These are phyloP conservation scores for Prunus mongolica DNA, from an alignment of 306 rosid species.

Conservation along the genomic window DNA sequence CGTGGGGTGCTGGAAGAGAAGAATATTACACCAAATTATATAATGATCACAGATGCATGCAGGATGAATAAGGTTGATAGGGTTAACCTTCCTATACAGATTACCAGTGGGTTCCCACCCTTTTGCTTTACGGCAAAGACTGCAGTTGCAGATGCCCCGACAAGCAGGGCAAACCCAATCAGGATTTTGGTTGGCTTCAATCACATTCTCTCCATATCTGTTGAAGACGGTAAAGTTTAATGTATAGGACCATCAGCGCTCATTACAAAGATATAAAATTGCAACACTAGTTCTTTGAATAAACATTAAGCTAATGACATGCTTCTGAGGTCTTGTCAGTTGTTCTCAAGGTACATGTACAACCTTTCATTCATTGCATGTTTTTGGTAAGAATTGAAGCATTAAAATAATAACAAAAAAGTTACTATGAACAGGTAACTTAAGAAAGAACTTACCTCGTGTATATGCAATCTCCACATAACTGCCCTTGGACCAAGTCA, in stretches of 20 bases:
- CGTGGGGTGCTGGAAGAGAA: not conserved
- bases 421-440: not conserved
- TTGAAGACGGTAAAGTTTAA: not conserved
- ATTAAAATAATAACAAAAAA: not conserved
- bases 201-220: conserved; percentile 75
- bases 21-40: not conserved
- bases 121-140: conserved; percentile 55
- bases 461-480: conserved; percentile 92
- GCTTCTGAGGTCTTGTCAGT: not conserved
- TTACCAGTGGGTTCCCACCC: conserved; percentile 82
- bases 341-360: not conserved
- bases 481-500: conserved; percentile 52
- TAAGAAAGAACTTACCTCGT: conserved; percentile 40
- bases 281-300: not conserved
- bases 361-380: not conserved
- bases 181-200: conserved; percentile 41
- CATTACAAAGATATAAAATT: not conserved
- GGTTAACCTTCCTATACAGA: conserved; percentile 57
- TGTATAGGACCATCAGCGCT: not conserved
- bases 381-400: not conserved
- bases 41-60: not conserved
- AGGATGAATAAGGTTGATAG: conserved; percentile 6
- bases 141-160: conserved; percentile 75
- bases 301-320: not conserved
- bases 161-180: conserved; percentile 70